Base-by-base conservation (phyloP, 2,329 filamentous ascomycete genomes). In the Davidsoniella eucalypti region DNA sequence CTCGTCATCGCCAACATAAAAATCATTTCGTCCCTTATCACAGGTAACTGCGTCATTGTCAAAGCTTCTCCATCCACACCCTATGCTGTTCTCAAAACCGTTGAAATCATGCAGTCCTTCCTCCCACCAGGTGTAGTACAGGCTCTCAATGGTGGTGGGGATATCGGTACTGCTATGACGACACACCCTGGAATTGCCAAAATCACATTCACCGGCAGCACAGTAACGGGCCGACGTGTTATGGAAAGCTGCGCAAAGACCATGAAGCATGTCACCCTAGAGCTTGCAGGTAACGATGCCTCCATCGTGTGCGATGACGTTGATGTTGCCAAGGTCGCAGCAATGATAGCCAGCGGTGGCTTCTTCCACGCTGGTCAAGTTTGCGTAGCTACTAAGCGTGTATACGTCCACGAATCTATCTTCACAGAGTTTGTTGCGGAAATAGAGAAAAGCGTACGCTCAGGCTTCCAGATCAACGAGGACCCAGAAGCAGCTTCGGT, bases 101-200 rank as follows among this genome's bases (percentile, higher is more conserved):
- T 67, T 10, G 76, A 82, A 60, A 59, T 82, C 2, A 74, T 68
- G 0, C 67, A 73, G 51, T 59, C 69, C 18, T 65, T 79, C 61
- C 75, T 81, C 61, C 76, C 76, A 2, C 70, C 74, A 0, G 78
- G 78, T 38, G 74, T 82, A n/a, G 59, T 82, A 1, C 76, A 81
- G 57, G 72, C 67, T 0, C 61, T 82, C 2, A 72, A 72, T 47
- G 78, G 78, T 5, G 75, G 75, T 47, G 76, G 81, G 55, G 65
- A 67, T 40, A 69, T 82, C 5, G 78, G 78, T 3, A 74, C 72
- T 0, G 69, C 67, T 67, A 60, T 82, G 47, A 78, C 75, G 0
- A 61, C 59, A n/a, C 77, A 82, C 57, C 73, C 75, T 0, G 72
- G 67, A 17, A 70, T 81, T 50, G 67, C 71, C 51, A 82, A 79